A percentile compares a stretch with the other conserved stretches of the same genome.
These are phyloP conservation scores for Maudiozyma serrabonitensis DNA, from an alignment of 805 yeast genomes.

Conservation along the genomic window DNA sequence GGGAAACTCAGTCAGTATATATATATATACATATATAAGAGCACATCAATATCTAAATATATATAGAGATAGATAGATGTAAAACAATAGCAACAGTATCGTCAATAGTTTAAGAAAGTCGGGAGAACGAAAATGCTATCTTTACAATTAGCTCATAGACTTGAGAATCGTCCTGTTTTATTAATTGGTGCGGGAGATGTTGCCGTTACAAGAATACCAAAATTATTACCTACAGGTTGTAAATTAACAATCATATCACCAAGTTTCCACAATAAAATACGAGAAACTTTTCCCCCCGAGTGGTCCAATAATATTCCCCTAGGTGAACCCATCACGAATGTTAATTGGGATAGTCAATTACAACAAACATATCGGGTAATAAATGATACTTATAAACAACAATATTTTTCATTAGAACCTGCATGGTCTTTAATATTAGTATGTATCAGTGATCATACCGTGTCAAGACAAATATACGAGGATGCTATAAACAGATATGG, in stretches of 20 bases:
- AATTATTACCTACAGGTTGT: slow-evolving; percentile 27
- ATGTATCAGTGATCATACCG: slow-evolving; percentile 20
- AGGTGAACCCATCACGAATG: slow-evolving; percentile 1
- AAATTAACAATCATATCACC: slow-evolving; percentile 24
- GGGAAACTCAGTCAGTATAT: no score
- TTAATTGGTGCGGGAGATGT: slow-evolving; percentile 31
- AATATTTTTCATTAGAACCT: slow-evolving; percentile 12
- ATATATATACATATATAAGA: no score
- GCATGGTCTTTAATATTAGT: slow-evolving; percentile 24
- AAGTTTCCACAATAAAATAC: slow-evolving; percentile 11
- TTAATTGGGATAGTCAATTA: slow-evolving; percentile 8
- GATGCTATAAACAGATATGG: slow-evolving; percentile 19
- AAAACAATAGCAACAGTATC: no score
- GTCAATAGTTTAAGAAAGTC: no score
- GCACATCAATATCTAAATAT: no score
- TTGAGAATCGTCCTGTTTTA: slow-evolving; percentile 18
- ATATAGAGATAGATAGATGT: no score
- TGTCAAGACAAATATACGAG: slow-evolving; percentile 18
- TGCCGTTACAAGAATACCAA: slow-evolving; percentile 23
- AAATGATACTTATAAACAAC: slow-evolving; percentile 8
- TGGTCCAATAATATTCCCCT: background rate
- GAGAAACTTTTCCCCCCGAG: slow-evolving; percentile 2
- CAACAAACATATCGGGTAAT: slow-evolving; percentile 12
- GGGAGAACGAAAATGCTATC: slow-evolving; percentile 9
- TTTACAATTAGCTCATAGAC: slow-evolving; percentile 24